These are phyloP conservation scores for Physcomitrellopsis africana DNA, from an alignment of 225 moss, liverwort and hornwort species.

Conservation along the genomic window DNA sequence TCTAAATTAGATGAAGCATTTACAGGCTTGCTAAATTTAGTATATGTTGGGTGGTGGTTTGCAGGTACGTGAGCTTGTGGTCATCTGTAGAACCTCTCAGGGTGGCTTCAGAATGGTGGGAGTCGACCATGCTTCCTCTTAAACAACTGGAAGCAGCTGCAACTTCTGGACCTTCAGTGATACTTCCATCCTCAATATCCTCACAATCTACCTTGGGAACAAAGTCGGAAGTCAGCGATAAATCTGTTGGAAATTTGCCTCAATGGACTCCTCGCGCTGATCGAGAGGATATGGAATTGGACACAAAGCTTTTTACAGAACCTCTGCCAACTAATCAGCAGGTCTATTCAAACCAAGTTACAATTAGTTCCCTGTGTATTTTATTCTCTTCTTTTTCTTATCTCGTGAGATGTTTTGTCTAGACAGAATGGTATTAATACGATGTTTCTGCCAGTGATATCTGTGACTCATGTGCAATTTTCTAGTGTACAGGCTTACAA, in stretches of 20 bases:
- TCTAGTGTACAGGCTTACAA: constrained; percentile 71
- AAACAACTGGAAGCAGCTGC: constrained; percentile 82
- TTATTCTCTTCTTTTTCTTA: constrained; percentile 2
- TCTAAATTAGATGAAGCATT: constrained; percentile 15
- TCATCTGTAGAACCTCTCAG: constrained; percentile 73
- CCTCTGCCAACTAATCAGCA: constrained; percentile 96
- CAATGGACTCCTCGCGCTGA: constrained; percentile 60
- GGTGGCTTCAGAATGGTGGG: constrained; percentile 91
- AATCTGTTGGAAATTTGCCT: constrained; percentile 21
- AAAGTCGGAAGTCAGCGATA: constrained; percentile 1
- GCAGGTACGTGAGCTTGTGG: constrained; percentile 88
- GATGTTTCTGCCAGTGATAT: not conserved
- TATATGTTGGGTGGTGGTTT: constrained; percentile 24
- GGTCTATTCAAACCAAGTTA: constrained; percentile 34
- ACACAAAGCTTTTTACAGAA: constrained; percentile 81
- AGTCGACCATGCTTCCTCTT: constrained; percentile 69
- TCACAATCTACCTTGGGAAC: constrained; percentile 8
- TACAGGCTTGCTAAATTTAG: constrained; percentile 15
- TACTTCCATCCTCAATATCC: constrained; percentile 30
- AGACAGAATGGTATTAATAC: not conserved
- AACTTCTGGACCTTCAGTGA: constrained; percentile 59
- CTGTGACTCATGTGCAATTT: constrained; percentile 16
- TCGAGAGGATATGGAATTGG: constrained; percentile 89
- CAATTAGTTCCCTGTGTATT: not conserved
- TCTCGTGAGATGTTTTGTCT: constrained; percentile 11